A percentile compares a stretch with the other conserved stretches of the same genome.
Conservation (phyloP, 306 rosid genomes). For the Castanospermum australe region DNA sequence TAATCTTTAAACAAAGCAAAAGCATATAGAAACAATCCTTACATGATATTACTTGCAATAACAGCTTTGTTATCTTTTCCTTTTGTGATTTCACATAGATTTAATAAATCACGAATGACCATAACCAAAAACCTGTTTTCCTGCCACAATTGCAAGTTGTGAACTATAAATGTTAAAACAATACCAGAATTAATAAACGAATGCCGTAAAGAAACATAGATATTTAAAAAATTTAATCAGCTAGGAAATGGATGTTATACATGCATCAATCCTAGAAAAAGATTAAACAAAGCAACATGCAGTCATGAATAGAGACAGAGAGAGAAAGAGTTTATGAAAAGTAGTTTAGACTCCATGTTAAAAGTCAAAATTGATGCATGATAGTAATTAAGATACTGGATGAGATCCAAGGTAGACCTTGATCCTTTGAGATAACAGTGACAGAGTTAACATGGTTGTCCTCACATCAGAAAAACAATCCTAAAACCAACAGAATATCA, state of each 20-base stretch:
- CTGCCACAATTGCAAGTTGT: slow-evolving; percentile 46
- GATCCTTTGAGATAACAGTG: background rate
- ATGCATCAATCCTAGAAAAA: background rate
- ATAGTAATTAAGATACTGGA: background rate
- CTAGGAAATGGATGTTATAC: background rate
- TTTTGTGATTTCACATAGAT: slow-evolving; percentile 91
- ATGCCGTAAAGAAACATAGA: background rate
- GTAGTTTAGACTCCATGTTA: background rate
- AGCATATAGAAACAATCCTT: slow-evolving; percentile 25
- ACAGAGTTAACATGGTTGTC: background rate
- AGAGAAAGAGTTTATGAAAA: background rate
- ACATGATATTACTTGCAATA: slow-evolving; percentile 98
- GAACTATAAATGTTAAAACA: background rate
- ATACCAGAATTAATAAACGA: background rate
- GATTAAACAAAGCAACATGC: background rate
- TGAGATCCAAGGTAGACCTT: background rate
- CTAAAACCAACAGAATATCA: background rate
- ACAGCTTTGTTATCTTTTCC: slow-evolving; percentile 99
- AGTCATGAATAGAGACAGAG: background rate
- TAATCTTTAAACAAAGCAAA: background rate
- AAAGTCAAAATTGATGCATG: background rate
- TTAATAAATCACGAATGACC: slow-evolving; percentile 96
- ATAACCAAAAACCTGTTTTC: slow-evolving; percentile 98
- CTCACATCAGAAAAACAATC: background rate
- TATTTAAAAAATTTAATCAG: background rate